A percentile compares a stretch with the other conserved stretches of the same genome.
These are phyloP conservation scores for Sapria himalayana DNA, from an alignment of 345 rosid genomes.

Conservation along the genomic window DNA sequence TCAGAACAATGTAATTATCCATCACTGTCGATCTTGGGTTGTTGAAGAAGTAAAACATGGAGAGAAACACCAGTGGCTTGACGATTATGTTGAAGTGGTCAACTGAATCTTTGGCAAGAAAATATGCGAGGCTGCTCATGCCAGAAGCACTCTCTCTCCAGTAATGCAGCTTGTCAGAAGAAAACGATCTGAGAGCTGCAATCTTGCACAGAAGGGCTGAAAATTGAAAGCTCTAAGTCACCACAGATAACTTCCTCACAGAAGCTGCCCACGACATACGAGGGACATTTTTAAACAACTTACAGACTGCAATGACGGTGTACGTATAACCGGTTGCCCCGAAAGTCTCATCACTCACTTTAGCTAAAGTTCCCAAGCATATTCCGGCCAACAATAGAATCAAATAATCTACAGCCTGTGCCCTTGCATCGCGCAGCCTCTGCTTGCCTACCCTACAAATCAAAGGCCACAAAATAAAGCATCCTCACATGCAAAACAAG, in stretches of 20 bases:
- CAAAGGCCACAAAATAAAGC: background rate
- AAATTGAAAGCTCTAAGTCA: slow-evolving; percentile 6
- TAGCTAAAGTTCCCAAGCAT: slow-evolving; percentile 92
- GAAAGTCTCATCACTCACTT: slow-evolving; percentile 95
- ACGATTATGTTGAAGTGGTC: slow-evolving; percentile 78
- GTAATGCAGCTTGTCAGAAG: slow-evolving; percentile 76
- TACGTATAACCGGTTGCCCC: slow-evolving; percentile 80
- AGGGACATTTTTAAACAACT: slow-evolving; percentile 15
- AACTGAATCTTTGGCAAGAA: slow-evolving; percentile 71
- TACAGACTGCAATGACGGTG: slow-evolving; percentile 91
- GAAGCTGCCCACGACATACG: background rate
- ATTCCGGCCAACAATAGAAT: slow-evolving; percentile 84
- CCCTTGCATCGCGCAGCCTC: slow-evolving; percentile 72
- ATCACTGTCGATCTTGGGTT: slow-evolving; percentile 61
- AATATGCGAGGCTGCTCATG: slow-evolving; percentile 90
- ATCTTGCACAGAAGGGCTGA: slow-evolving; percentile 88
- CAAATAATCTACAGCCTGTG: slow-evolving; percentile 76
- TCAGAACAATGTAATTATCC: slow-evolving; percentile 59
- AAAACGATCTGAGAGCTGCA: slow-evolving; percentile 81
- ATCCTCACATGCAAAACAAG: background rate
- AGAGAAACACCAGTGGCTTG: slow-evolving; percentile 75
- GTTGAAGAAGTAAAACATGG: slow-evolving; percentile 99
- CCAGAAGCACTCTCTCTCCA: slow-evolving; percentile 94
- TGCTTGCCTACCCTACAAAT: slow-evolving; percentile 70
- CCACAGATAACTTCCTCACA: background rate